Conservation (phyloP, 2,329 filamentous ascomycete genomes). For the Diaporthe helianthi region DNA sequence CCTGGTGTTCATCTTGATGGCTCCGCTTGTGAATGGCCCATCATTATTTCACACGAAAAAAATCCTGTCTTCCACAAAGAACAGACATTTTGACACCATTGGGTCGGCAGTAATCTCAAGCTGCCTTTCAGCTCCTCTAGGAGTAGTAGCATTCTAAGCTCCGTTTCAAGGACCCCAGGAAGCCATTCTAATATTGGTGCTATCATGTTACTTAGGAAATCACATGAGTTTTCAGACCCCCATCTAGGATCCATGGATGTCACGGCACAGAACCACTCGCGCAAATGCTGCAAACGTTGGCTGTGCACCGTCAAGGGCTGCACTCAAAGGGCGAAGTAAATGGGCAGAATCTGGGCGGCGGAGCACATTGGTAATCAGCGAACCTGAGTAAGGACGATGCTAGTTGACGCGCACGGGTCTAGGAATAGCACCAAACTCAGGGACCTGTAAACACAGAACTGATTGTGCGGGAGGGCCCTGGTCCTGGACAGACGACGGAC, state of each 20-base stretch:
- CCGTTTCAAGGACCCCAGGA: neutral
- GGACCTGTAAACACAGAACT: neutral
- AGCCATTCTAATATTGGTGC: too few species aligned
- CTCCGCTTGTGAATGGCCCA: too few species aligned
- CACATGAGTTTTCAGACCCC: neutral
- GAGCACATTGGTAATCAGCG: neutral
- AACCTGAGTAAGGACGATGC: neutral
- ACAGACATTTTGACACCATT: neutral
- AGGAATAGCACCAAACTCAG: neutral
- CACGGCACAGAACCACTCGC: neutral
- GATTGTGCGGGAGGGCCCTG: neutral
- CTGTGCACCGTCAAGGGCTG: neutral
- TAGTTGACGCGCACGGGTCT: neutral
- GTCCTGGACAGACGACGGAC: slow-evolving; percentile 4
- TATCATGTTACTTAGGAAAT: neutral
- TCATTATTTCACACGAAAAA: too few species aligned
- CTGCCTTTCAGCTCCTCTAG: neutral
- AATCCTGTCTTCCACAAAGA: too few species aligned
- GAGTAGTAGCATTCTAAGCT: neutral
- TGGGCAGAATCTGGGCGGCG: neutral
- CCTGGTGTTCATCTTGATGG: too few species aligned
- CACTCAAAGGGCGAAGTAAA: neutral
- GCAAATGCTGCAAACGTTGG: neutral
- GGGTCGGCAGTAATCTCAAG: neutral
- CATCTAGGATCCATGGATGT: too few species aligned